Evolutionary conservation across 1,284 basidiomycete species (phyloP).

Genomic region (Entoloma clypeatum): DNA sequence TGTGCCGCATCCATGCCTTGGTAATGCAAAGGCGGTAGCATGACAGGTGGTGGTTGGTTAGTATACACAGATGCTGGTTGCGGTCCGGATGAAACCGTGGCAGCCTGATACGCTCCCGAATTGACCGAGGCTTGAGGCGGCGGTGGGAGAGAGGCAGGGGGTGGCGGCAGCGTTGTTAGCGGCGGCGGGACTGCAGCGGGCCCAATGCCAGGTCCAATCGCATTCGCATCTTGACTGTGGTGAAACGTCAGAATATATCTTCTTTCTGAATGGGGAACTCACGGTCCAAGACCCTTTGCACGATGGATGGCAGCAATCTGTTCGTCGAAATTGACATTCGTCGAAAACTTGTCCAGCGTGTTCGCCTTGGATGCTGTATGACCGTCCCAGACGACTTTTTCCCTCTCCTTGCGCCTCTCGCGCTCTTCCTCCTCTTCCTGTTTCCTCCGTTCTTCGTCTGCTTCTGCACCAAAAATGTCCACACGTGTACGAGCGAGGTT

Average conservation of each 20-base stretch:
- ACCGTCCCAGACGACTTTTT: slow-evolving; percentile 95
- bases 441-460: slow-evolving; percentile 83
- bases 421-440: slow-evolving; percentile 82
- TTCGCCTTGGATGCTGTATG: slow-evolving; percentile 88
- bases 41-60: slow-evolving; percentile 59
- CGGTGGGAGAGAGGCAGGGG: slow-evolving; percentile 62
- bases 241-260: slow-evolving; percentile 12
- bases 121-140: slow-evolving; percentile 48
- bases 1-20: slow-evolving; percentile 73
- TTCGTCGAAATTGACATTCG: slow-evolving; percentile 89
- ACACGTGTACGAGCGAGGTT: slow-evolving; percentile 89
- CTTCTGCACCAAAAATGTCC: slow-evolving; percentile 91
- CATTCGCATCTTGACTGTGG: slow-evolving; percentile 62
- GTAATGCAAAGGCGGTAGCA: slow-evolving; percentile 79
- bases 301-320: slow-evolving; percentile 93
- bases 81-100: slow-evolving; percentile 75
- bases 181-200: slow-evolving; percentile 68
- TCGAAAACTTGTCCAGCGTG: slow-evolving; percentile 87
- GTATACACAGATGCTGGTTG: slow-evolving; percentile 72
- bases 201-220: slow-evolving; percentile 81
- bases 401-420: slow-evolving; percentile 75
- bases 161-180: slow-evolving; percentile 57
- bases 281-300: slow-evolving; percentile 82
- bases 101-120: slow-evolving; percentile 61
- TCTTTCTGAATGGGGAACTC: too few species aligned